These are phyloP conservation scores for Lichtheimia ornata DNA, from an alignment of 371 early-diverging fungal genomes.

Conservation along the genomic window DNA sequence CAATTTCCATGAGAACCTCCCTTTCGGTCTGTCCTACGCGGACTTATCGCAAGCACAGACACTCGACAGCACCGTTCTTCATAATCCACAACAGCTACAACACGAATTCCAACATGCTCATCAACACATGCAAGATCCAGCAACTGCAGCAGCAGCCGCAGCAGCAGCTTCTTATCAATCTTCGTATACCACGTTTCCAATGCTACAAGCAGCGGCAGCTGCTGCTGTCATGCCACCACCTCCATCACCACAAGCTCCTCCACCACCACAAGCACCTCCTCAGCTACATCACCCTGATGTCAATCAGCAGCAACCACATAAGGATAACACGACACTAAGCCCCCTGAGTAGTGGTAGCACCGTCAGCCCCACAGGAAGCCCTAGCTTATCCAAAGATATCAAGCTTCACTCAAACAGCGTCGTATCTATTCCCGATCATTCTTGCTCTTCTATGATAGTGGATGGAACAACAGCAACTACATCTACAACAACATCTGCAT, in stretches of 20 bases:
- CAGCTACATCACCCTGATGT: conserved; percentile 22
- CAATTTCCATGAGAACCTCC: conserved; percentile 30
- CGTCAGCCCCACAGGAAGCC: neutral
- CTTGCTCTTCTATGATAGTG: no score
- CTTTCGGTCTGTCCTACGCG: conserved; percentile 28
- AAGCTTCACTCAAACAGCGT: no score
- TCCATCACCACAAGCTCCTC: conserved; percentile 1
- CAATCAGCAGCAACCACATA: neutral
- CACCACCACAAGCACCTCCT: conserved; percentile 13
- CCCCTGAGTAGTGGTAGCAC: neutral
- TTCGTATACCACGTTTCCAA: conserved; percentile 28
- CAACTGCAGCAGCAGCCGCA: conserved; percentile 5
- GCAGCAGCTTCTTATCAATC: conserved; percentile 6
- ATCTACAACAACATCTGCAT: neutral
- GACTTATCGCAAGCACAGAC: conserved; percentile 28
- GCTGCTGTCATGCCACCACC: no score
- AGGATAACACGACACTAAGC: no score
- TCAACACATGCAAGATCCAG: conserved; percentile 10
- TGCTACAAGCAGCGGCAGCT: conserved; percentile 17
- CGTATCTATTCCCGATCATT: no score
- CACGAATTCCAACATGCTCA: conserved; percentile 16
- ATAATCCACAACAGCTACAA: conserved; percentile 20
- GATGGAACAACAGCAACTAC: neutral
- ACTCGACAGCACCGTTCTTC: conserved; percentile 22
- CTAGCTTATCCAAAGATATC: no score